Evolutionary conservation across 108 stramenopile species (phyloP).

Genomic region (Fistulifera pelliculosa): DNA sequence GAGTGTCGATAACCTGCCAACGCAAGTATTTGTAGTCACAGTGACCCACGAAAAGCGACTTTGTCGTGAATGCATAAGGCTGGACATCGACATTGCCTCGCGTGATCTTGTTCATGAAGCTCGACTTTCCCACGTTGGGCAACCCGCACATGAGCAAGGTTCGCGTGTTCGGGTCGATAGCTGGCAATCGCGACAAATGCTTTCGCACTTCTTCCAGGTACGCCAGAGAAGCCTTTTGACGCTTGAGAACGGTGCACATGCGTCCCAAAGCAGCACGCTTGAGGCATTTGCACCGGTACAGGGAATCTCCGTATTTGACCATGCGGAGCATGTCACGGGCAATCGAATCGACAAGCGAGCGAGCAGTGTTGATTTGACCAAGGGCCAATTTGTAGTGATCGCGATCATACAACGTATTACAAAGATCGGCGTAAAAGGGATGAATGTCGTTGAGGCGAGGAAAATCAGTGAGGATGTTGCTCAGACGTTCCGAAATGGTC

Average conservation of each 20-base stretch:
- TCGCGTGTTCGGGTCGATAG: conserved; percentile 97
- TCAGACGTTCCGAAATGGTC: conserved; percentile 89
- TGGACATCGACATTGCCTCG: conserved; percentile 99
- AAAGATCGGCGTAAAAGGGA: conserved; percentile 99
- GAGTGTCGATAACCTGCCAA: conserved; percentile 99
- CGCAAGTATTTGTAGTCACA: conserved; percentile 96
- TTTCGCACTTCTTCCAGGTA: conserved; percentile 98
- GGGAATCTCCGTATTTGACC: conserved; percentile 97
- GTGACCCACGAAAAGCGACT: conserved; percentile 98
- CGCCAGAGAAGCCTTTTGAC: conserved; percentile 89
- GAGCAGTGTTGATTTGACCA: conserved; percentile 96
- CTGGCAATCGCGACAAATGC: conserved; percentile 95
- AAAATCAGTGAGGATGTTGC: conserved; percentile 89
- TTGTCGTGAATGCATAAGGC: conserved; percentile 99
- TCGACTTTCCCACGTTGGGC: conserved; percentile 98
- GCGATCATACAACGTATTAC: conserved; percentile 97
- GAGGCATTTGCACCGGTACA: conserved; percentile 98
- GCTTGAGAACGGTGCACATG: conserved; percentile 98
- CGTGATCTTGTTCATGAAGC: conserved; percentile 99
- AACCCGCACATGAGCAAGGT: conserved; percentile 95
- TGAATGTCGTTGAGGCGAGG: conserved; percentile 98
- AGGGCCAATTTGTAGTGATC: conserved; percentile 99
- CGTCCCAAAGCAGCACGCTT: conserved; percentile 97
- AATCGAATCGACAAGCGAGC: conserved; percentile 84
- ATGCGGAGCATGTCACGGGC: conserved; percentile 95